Evolutionary conservation across 2,329 filamentous ascomycete genomes (phyloP), one percentile per base, ranked within the genome.

Genomic region (Zasmidium citrigriseum): DNA sequence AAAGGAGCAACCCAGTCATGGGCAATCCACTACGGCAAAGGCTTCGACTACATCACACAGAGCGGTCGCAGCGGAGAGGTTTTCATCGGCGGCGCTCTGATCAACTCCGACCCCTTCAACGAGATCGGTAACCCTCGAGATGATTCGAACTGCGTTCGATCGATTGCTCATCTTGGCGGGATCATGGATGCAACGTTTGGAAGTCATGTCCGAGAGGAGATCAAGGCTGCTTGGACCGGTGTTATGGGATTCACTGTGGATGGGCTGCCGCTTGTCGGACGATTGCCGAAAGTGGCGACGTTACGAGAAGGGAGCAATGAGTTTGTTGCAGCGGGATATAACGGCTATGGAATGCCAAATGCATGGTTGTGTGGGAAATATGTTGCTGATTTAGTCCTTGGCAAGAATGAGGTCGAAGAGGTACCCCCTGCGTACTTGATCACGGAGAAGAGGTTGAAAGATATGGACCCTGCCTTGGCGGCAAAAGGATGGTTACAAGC

Each of bases 21-120:
- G 55, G 38, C 51, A 12, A 54, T 60, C 23, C 24, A 45, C 10
- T 58, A 60, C 34, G 52, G 48, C 4, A 53, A 45, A 10, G 54
- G 60, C 46, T 60, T 63, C 22, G 61, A 64, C 55, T 64, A 64
- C 22, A 44, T 64, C 7, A 64, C 57, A 1, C 62, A 63, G 41
- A 55, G 55, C 22, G 24, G 46, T 27, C 18, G 45, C 22, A 48
- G 44, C 10, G 57, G 57, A 1, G 55, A 60, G 20, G 50, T 64
- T 34, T 57, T 64, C 46, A n/a, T 60, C 14, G 62, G 62, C 27
- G 62, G 62, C 22, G 54, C 57, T 12, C 49, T 63, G 24, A 27
- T 54, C 22, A 47, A 50, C 23, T 53, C 60, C 23, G 59, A 58
- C 25, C 38, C 51, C n/a, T 38, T 60, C 3, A 41, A 41, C 3